Percentiles rank a stretch among this genome's conserved stretches.
These are phyloP conservation scores for Apocynum venetum DNA, from an alignment of 257 asterid species.

Conservation along the genomic window DNA sequence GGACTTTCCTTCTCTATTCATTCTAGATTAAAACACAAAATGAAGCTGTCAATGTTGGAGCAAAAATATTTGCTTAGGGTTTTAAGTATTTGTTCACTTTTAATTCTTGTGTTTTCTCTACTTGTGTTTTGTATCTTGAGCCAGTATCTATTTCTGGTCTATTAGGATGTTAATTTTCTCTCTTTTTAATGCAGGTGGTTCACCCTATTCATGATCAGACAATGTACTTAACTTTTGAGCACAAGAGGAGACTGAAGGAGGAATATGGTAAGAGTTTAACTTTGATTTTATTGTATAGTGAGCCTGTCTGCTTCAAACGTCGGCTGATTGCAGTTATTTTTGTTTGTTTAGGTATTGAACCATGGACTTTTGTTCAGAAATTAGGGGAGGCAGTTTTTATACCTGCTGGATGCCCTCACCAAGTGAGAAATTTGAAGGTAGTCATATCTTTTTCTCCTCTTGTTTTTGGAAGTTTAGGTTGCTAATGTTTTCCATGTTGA, in stretches of 20 bases:
- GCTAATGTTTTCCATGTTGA: not conserved
- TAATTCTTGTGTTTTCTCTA: not conserved
- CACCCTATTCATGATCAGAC: constrained; percentile 92
- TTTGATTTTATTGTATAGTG: not conserved
- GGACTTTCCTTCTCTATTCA: too few relatives aligned
- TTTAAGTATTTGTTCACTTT: not conserved
- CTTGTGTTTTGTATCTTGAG: not conserved
- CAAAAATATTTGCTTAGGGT: not conserved
- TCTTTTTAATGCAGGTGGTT: constrained; percentile 10
- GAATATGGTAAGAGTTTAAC: constrained; percentile 27
- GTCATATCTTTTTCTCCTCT: not conserved
- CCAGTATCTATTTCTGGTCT: not conserved
- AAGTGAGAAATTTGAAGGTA: constrained; percentile 17
- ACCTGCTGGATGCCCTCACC: constrained; percentile 20
- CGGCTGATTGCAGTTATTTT: not conserved
- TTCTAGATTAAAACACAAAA: too few relatives aligned
- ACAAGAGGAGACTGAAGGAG: constrained; percentile 69
- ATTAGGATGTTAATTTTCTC: not conserved
- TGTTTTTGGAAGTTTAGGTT: not conserved
- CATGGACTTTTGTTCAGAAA: constrained; percentile 14
- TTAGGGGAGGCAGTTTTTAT: constrained; percentile 15
- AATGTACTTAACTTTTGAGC: constrained; percentile 71
- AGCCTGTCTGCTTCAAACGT: not conserved
- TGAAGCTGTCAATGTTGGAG: not conserved
- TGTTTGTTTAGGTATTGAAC: constrained; percentile 11